Evolutionary conservation across 805 yeast species (phyloP).

Genomic region (Candida insectalens): DNA sequence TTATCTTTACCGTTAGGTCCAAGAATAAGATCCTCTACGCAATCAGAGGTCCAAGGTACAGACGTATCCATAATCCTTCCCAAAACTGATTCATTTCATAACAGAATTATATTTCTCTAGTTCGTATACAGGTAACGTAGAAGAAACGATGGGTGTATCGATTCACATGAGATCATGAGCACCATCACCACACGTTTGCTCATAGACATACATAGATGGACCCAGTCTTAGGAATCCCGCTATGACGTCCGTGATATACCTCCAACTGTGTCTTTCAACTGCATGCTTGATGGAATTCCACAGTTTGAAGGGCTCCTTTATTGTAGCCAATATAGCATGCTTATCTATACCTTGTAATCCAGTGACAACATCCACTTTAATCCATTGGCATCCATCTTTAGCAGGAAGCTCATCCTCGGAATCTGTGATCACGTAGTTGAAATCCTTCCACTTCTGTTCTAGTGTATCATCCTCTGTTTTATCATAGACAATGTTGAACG

Average conservation of each 20-base stretch:
- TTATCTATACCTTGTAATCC: slow-evolving; percentile 33
- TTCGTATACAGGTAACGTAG: too few species aligned
- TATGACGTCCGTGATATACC: slow-evolving; percentile 5
- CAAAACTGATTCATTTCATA: background rate
- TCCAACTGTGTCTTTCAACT: slow-evolving; percentile 2
- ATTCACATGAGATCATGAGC: too few species aligned
- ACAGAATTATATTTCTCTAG: too few species aligned
- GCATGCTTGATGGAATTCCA: background rate
- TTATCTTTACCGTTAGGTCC: slow-evolving; percentile 8
- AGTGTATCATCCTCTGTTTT: slow-evolving; percentile 54
- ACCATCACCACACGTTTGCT: slow-evolving; percentile 7
- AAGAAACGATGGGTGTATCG: too few species aligned
- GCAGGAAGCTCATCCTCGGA: slow-evolving; percentile 13
- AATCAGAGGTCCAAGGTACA: slow-evolving; percentile 22
- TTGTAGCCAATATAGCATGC: background rate
- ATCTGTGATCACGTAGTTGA: slow-evolving; percentile 40
- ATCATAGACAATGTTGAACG: slow-evolving; percentile 45
- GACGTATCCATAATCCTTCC: slow-evolving; percentile 10
- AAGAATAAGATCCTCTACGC: slow-evolving; percentile 13
- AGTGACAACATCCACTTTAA: slow-evolving; percentile 25
- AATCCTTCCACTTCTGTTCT: slow-evolving; percentile 14
- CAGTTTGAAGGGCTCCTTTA: slow-evolving; percentile 6
- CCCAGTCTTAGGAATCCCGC: slow-evolving; percentile 3
- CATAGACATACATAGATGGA: slow-evolving; percentile 14
- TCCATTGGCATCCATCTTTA: slow-evolving; percentile 32